Conservation (phyloP, 1,139 yeast genomes). For the Hemisphaericaspora lyxosophila region DNA sequence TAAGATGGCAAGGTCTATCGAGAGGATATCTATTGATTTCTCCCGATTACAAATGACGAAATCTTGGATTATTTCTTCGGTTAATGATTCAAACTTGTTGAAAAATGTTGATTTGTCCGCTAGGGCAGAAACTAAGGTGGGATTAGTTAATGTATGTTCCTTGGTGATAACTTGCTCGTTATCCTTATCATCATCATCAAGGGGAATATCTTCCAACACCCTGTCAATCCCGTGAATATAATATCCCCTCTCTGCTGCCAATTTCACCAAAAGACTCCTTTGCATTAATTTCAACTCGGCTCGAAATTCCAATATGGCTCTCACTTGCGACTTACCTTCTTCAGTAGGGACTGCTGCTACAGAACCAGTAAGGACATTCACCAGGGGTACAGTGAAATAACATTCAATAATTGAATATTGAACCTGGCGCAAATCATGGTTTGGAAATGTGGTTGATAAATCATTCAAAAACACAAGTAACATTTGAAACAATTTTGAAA, state of each 20-base stretch:
- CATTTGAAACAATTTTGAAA: conserved; percentile 35
- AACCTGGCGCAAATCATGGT: conserved; percentile 26
- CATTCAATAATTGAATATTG: conserved; percentile 30
- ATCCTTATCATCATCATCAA: conserved; percentile 12
- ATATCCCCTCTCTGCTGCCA: conserved; percentile 37
- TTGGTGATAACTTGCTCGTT: not conserved
- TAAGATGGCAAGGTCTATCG: conserved; percentile 78
- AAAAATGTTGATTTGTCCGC: conserved; percentile 18
- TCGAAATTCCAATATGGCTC: conserved; percentile 39
- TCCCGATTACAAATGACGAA: conserved; percentile 51
- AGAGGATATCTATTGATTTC: conserved; percentile 68
- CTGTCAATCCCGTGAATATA: conserved; percentile 28
- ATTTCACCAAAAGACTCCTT: conserved; percentile 38
- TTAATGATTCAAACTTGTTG: conserved; percentile 33
- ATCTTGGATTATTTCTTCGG: conserved; percentile 45
- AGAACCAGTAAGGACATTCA: conserved; percentile 16
- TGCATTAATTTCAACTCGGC: conserved; percentile 50
- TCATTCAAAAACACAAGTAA: conserved; percentile 41
- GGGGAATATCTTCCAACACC: conserved; percentile 21
- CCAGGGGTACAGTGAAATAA: conserved; percentile 29
- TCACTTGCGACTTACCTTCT: conserved; percentile 14
- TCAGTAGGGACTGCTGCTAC: not conserved
- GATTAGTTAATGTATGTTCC: not conserved
- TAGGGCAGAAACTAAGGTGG: conserved; percentile 6
- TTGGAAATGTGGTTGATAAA: conserved; percentile 22